These are phyloP conservation scores for Zygotorulaspora chibaensis DNA, from an alignment of 805 yeast species.

Conservation along the genomic window DNA sequence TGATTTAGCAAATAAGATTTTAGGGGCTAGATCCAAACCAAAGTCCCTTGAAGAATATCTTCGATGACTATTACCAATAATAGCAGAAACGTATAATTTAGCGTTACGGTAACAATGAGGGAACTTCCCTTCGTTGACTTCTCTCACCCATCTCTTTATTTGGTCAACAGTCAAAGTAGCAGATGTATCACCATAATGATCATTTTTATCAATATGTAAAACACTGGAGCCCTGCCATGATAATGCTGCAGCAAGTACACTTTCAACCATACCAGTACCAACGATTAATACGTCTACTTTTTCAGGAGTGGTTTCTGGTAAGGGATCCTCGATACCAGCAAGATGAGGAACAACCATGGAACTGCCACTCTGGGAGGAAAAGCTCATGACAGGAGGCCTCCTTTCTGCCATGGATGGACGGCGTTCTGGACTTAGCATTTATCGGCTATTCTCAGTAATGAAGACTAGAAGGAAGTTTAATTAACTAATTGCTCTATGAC, in stretches of 20 bases:
- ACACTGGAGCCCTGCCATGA: slow-evolving; percentile 99
- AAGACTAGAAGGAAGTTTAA: too few relatives aligned
- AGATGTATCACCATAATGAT: slow-evolving; percentile 82
- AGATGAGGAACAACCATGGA: slow-evolving; percentile 55
- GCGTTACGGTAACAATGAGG: slow-evolving; percentile 57
- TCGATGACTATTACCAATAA: slow-evolving; percentile 34
- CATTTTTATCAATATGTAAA: slow-evolving; percentile 79
- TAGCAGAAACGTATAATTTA: slow-evolving; percentile 69
- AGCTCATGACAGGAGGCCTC: slow-evolving; percentile 47
- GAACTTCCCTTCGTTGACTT: slow-evolving; percentile 47
- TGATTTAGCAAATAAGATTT: slow-evolving; percentile 83
- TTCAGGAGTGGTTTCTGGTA: slow-evolving; percentile 55
- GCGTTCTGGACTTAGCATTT: slow-evolving; percentile 39
- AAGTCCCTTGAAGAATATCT: slow-evolving; percentile 62
- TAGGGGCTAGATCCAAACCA: slow-evolving; percentile 85
- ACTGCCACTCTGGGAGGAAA: slow-evolving; percentile 14
- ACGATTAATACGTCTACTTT: slow-evolving; percentile 83
- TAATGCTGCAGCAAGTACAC: slow-evolving; percentile 85
- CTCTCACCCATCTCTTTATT: slow-evolving; percentile 73
- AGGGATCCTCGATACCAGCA: slow-evolving; percentile 75
- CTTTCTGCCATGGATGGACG: slow-evolving; percentile 67
- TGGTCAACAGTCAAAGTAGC: slow-evolving; percentile 88
- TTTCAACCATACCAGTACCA: slow-evolving; percentile 90
- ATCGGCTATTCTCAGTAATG: not conserved
- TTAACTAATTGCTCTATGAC: too few relatives aligned